Evolutionary conservation across 177 flowering plant genomes (phyloP), one percentile per base, ranked within the genome.

Genomic region (Tripterygium wilfordii): DNA sequence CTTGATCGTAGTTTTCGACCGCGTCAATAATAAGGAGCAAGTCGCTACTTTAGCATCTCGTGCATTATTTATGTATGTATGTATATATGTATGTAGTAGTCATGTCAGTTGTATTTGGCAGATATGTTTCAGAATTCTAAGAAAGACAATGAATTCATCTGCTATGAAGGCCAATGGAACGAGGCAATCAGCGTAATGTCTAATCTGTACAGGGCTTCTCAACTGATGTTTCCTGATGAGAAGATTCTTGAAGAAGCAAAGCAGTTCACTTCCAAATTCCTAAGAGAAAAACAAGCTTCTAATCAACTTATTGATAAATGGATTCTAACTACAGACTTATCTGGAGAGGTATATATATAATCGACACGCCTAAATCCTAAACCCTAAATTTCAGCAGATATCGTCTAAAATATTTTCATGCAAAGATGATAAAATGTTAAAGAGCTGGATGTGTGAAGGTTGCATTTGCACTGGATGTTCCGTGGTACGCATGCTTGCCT

Each of bases 331-430:
- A 86, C 83, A 44, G 94, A 88, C 54, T 58, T 88, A 21, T 82
- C 85, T 1, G 96, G 98, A 3, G 98, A 90, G 91, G 97, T 90
- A 71, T 9, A n/a, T n/a, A n/a, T n/a, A n/a, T n/a, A n/a, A n/a
- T n/a, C n/a, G n/a, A n/a, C n/a, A n/a, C n/a, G n/a, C n/a, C n/a
- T n/a, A n/a, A n/a, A n/a, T n/a, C n/a, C n/a, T n/a, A n/a, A n/a
- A n/a, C n/a, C n/a, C n/a, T n/a, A n/a, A n/a, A n/a, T n/a, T n/a
- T n/a, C n/a, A n/a, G n/a, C n/a, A n/a, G 36, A n/a, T n/a, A n/a
- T n/a, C n/a, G n/a, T n/a, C n/a, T n/a, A n/a, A n/a, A n/a, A n/a
- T n/a, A n/a, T n/a, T n/a, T n/a, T n/a, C n/a, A n/a, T n/a, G n/a
- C n/a, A n/a, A n/a, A n/a, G n/a, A n/a, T n/a, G n/a, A n/a, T n/a